Conservation (phyloP, 2,329 filamentous ascomycete genomes). For the Neofusicoccum umdonicola region DNA sequence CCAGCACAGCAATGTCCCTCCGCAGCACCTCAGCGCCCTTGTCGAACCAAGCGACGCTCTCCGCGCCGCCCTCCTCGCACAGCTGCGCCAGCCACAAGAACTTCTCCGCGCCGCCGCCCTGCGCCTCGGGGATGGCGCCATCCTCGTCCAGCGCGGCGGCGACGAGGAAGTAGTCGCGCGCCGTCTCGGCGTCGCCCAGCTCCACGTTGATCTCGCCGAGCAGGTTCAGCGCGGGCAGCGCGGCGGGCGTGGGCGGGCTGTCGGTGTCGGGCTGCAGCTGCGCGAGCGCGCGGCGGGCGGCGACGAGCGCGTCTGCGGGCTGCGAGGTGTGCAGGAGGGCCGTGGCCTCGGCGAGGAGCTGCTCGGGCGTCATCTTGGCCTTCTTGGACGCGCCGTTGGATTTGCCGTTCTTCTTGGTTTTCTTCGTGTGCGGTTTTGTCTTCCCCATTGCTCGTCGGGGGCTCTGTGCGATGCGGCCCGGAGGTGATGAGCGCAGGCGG, state of each 20-base stretch:
- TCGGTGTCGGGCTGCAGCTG: conserved; percentile 42
- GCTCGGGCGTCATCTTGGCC: conserved; percentile 52
- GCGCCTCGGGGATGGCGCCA: conserved; percentile 65
- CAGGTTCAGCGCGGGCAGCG: conserved; percentile 68
- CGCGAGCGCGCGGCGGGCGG: conserved; percentile 54
- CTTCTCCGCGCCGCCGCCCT: conserved; percentile 86
- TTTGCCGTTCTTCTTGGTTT: conserved; percentile 33
- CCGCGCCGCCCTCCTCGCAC: conserved; percentile 61
- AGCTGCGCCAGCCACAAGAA: conserved; percentile 94
- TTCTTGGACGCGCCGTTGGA: conserved; percentile 39
- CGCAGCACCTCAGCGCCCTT: conserved; percentile 71
- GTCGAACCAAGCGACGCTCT: conserved; percentile 62
- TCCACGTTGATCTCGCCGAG: conserved; percentile 82
- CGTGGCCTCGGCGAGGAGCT: conserved; percentile 57
- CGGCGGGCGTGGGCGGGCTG: conserved; percentile 38
- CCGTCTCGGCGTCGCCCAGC: conserved; percentile 74
- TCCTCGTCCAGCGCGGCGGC: conserved; percentile 76
- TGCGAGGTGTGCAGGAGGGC: conserved; percentile 58
- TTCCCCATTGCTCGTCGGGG: conserved; percentile 45
- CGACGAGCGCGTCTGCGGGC: conserved; percentile 55
- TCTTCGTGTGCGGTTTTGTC: conserved; percentile 49
- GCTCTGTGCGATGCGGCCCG: too few relatives aligned
- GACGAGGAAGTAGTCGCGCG: conserved; percentile 67
- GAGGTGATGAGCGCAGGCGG: not conserved
- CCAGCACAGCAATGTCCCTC: conserved; percentile 64